Evolutionary conservation across 257 asterid genomes (phyloP).

Genomic region (Jacaranda copaia): DNA sequence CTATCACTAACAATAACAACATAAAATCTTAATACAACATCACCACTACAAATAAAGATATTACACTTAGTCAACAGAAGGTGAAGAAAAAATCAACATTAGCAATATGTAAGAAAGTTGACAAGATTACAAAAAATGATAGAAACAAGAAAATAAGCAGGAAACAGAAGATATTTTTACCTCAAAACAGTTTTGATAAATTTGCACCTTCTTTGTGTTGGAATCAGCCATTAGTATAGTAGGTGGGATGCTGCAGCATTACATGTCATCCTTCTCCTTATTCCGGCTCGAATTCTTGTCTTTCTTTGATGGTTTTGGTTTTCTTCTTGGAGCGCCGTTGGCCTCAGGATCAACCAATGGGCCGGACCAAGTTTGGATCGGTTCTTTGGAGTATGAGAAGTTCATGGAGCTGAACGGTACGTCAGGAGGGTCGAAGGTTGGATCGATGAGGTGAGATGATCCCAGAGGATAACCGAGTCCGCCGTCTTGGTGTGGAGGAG

Average conservation of each 20-base stretch:
- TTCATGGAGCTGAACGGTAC: slow-evolving; percentile 78
- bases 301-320: slow-evolving; percentile 61
- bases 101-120: slow-evolving; percentile 25
- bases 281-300: slow-evolving; percentile 46
- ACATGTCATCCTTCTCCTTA: slow-evolving; percentile 54
- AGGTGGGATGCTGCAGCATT: slow-evolving; percentile 23
- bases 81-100: slow-evolving; percentile 2
- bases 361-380: slow-evolving; percentile 86
- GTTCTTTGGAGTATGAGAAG: slow-evolving; percentile 80
- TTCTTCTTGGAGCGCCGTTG: slow-evolving; percentile 54
- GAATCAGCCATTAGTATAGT: slow-evolving; percentile 23
- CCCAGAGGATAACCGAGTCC: slow-evolving; percentile 75
- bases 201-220: slow-evolving; percentile 42
- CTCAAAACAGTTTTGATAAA: slow-evolving; percentile 37
- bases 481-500: slow-evolving; percentile 92
- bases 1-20: no score
- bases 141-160: slow-evolving; percentile 25
- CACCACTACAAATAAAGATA: not conserved
- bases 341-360: slow-evolving; percentile 68
- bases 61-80: not conserved
- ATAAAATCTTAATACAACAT: no score
- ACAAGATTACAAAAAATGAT: slow-evolving; percentile 10
- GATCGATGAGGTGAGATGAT: slow-evolving; percentile 61
- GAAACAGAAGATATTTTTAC: slow-evolving; percentile 30
- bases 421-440: slow-evolving; percentile 66